phyloP scores from a whole-genome alignment of 306 rosid species.

The Cicer arietinum region DNA sequence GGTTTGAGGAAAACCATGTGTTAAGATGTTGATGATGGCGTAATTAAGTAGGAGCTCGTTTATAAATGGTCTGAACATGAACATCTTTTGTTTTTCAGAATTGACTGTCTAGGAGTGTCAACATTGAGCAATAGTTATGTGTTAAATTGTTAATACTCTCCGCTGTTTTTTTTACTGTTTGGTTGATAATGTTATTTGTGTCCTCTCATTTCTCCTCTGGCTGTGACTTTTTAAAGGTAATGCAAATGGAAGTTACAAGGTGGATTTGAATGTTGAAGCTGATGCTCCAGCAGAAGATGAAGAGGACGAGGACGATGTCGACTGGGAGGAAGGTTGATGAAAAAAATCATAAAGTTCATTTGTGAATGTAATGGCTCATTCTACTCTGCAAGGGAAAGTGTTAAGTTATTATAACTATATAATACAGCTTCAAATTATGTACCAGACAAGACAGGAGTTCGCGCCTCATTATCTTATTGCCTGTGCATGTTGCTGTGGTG shows the following conservation, averaged over 20 bases:
- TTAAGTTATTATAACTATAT: background rate
- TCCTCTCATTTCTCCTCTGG: slow-evolving; percentile 14
- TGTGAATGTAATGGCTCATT: slow-evolving; percentile 17
- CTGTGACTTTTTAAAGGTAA: slow-evolving; percentile 54
- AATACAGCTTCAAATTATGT: slow-evolving; percentile 34
- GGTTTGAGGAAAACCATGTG: background rate
- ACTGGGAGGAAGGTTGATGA: slow-evolving; percentile 93
- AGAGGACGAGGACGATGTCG: slow-evolving; percentile 68
- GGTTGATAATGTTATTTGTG: slow-evolving; percentile 22
- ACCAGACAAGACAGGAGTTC: slow-evolving; percentile 13
- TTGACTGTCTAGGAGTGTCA: slow-evolving; percentile 2
- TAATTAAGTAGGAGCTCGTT: slow-evolving; percentile 2
- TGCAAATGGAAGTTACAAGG: slow-evolving; percentile 68
- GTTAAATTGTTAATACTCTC: slow-evolving; percentile 6
- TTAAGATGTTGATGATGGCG: background rate
- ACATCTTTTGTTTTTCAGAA: background rate
- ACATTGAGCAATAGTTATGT: background rate
- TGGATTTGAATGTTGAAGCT: slow-evolving; percentile 85
- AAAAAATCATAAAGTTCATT: background rate
- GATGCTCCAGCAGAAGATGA: slow-evolving; percentile 68
- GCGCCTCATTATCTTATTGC: slow-evolving; percentile 39
- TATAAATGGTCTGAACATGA: background rate
- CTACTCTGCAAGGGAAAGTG: slow-evolving; percentile 19
- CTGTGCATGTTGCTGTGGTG: slow-evolving; percentile 39
- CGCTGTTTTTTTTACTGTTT: background rate